Conservation (phyloP, 2,329 filamentous ascomycete genomes). For the Cordyceps fumosorosea region DNA sequence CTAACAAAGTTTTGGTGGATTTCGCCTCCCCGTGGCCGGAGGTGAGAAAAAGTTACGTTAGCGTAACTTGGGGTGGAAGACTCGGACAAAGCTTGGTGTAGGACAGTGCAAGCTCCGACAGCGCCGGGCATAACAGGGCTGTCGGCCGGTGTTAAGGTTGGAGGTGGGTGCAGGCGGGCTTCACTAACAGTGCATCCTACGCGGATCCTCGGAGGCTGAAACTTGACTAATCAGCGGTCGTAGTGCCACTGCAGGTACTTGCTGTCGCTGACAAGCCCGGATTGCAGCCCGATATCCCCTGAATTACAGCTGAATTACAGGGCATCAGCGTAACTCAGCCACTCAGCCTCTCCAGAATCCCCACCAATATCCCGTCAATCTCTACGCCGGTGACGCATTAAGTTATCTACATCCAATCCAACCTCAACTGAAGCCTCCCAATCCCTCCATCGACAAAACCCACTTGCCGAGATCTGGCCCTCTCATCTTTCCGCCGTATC, state of each 20-base stretch:
- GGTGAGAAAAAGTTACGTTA: constrained; percentile 11
- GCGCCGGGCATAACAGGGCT: neutral
- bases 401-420: neutral
- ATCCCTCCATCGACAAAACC: neutral
- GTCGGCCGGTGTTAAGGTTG: neutral
- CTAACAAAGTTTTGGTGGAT: constrained; percentile 11
- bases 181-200: neutral
- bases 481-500: neutral
- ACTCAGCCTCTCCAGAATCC: neutral
- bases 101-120: constrained; percentile 5
- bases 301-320: neutral
- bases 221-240: neutral
- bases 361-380: neutral
- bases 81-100: neutral
- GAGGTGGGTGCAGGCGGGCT: neutral
- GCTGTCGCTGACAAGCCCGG: too few species aligned
- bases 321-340: neutral
- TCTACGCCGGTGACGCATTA: constrained; percentile 9
- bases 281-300: neutral
- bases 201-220: neutral
- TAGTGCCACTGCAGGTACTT: neutral
- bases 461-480: constrained; percentile 1
- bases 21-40: constrained; percentile 13
- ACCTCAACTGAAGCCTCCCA: neutral
- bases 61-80: neutral